Base-by-base conservation (phyloP, 768 basidiomycete species). In the Exidia glandulosa region DNA sequence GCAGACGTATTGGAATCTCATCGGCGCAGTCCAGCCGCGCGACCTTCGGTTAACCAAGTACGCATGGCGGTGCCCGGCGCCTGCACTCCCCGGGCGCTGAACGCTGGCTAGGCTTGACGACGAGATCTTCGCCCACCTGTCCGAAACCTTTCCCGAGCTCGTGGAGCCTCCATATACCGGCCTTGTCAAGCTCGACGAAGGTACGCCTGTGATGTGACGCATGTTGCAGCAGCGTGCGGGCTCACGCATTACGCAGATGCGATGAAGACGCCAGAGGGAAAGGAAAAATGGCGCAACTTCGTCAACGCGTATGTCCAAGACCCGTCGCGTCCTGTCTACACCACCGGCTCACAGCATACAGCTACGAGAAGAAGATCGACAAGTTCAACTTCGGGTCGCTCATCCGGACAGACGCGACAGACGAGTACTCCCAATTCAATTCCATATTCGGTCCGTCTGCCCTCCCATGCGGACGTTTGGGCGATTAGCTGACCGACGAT, bases 381-480 rank as follows among this genome's bases (percentile, higher is more conserved):
- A 93, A 97, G 65, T 91, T 88, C 75, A 98, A 98, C 79, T 97
- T 97, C 73, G 96, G 96, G 23, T 97, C 91, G 2, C 77, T 99
- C 64, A 87, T 99, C 63, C 83, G 96, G 57, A 86, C 82, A 54
- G 82, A 96, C 67, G 80, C 87, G 36, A 76, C 75, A 55, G 78
- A 82, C 59, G 92, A 94, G 69, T 99, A 98, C 71, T 84, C 81
- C 12, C 88, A 98, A 77, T 81, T 77, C 32, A 99, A 98, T 75
- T 90, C 93, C 5, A 95, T 97, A 63, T 94, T 99, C 68, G 94
- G 94, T 89, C 68, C 23, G 81, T 69, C 32, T 19, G 9, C 47
- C 14, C 9, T 54, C 48, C 52, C 61, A 10, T 58, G 52, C 45
- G 57, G 59, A 67, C 29, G 50, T 60, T 25, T 31, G 14, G 56